Evolutionary conservation across 2,329 filamentous ascomycete genomes (phyloP).

Genomic region (Scopulariopsis brevicaulis): DNA sequence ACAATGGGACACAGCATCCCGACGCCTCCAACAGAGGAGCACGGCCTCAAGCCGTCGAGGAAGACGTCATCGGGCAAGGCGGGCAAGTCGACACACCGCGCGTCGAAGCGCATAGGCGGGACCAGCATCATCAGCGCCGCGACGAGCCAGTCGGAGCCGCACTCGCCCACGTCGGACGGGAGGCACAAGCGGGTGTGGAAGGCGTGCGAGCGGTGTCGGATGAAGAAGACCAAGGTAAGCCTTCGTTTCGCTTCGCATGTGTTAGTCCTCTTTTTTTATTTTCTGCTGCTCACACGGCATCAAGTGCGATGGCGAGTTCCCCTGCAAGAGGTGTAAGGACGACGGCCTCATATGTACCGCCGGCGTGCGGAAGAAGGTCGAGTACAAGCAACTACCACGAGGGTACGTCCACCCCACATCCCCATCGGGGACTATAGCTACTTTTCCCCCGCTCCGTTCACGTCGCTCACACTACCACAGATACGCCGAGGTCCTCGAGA

Average conservation of each 20-base stretch:
- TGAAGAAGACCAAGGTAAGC: slow-evolving; percentile 58
- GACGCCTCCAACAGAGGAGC: slow-evolving; percentile 4
- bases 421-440: neutral
- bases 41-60: slow-evolving; percentile 2
- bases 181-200: slow-evolving; percentile 57
- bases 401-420: slow-evolving; percentile 29
- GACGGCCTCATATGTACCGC: slow-evolving; percentile 53
- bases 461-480: slow-evolving; percentile 17
- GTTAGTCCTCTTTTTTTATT: neutral
- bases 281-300: slow-evolving; percentile 2
- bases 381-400: slow-evolving; percentile 54
- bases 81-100: neutral
- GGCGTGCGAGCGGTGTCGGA: slow-evolving; percentile 53
- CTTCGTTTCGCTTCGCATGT: too few relatives aligned
- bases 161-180: slow-evolving; percentile 29
- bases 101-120: slow-evolving; percentile 1
- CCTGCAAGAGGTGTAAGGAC: slow-evolving; percentile 56
- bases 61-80: slow-evolving; percentile 2
- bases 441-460: neutral
- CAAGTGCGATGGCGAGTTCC: slow-evolving; percentile 51
- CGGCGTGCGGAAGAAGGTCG: slow-evolving; percentile 54
- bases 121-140: slow-evolving; percentile 2
- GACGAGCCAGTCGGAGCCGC: slow-evolving; percentile 1
- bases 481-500: slow-evolving; percentile 54
- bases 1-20: slow-evolving; percentile 5